Evolutionary conservation across 345 rosid genomes (phyloP), one percentile per base, ranked within the genome.

Genomic region (Corchorus capsularis): DNA sequence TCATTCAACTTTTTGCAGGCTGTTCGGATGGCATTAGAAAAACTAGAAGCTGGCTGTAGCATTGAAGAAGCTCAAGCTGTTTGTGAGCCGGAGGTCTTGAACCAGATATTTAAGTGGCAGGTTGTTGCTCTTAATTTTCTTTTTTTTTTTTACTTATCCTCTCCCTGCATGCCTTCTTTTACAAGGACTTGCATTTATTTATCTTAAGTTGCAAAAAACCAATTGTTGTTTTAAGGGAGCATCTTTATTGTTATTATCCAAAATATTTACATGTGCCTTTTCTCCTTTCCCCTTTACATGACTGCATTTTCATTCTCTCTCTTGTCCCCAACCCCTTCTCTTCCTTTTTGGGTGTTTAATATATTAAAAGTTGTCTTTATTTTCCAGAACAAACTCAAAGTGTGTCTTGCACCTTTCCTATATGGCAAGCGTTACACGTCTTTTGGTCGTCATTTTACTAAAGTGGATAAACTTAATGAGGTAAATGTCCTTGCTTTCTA

Each of bases 391-490:
- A 93, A 89, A 85, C 93, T 95, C 72, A 85, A 63, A 84, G 88
- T 92, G 61, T 93, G 90, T 81, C 94, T 95, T 63, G 90, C 98
- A 60, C 98, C 99, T 10, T 92, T 93, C 80, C 81, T 95, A 20
- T 67, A 83, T 82, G 99, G 98, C 64, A 76, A 79, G 87, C 94
- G 97, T 59, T 95, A 95, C 77, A 83, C 97, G 22, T 95, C 99
- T 60, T 93, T 80, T 76, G 99, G 99, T 71, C 98, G 99, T 80
- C 99, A 95, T 86, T 95, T 95, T 82, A 93, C 99, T 27, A 93
- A 89, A 78, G 83, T 72, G 73, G 93, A 93, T 72, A 93, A 90
- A 83, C 97, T 95, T 81, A 80, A 87, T 78, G 90, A 86, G 94
- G 99, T 95, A 85, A 79, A 16, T 56, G 45, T n/a, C 35, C 47